These are phyloP conservation scores for Talaromyces thailandensis DNA, from an alignment of 495 filamentous ascomycete species.

Conservation along the genomic window DNA sequence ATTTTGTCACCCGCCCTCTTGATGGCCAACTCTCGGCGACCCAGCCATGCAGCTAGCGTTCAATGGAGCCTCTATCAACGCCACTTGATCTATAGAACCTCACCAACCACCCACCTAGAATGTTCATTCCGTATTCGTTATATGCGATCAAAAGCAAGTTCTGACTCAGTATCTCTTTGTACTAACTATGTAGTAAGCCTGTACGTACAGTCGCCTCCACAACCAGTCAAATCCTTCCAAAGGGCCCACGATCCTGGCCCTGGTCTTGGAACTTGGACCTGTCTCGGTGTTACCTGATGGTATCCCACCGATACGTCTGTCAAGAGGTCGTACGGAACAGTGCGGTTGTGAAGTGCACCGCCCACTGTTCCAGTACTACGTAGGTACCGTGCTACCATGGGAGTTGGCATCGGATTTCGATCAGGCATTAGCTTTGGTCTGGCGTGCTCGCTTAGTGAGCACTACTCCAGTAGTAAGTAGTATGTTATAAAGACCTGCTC, in stretches of 20 bases:
- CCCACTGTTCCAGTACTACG: not conserved
- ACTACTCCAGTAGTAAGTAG: not conserved
- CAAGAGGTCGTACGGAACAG: not conserved
- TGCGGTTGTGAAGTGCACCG: not conserved
- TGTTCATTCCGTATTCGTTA: too few relatives aligned
- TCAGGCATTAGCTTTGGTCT: not conserved
- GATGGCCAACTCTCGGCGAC: too few relatives aligned
- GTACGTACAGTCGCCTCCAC: not conserved
- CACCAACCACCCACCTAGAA: not conserved
- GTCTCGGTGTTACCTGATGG: not conserved
- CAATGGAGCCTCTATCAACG: constrained; percentile 1
- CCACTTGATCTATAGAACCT: constrained; percentile 2
- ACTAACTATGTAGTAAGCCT: not conserved
- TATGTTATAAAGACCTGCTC: constrained; percentile 1
- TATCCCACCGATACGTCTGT: not conserved
- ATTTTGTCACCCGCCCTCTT: too few relatives aligned
- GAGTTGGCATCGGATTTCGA: not conserved
- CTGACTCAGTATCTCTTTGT: not conserved
- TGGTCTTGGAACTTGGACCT: not conserved
- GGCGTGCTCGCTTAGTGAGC: not conserved
- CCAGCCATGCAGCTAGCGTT: not conserved
- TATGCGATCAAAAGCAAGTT: not conserved
- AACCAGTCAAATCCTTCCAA: not conserved
- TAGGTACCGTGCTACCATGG: not conserved
- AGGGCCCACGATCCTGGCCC: not conserved